Evolutionary conservation across 495 filamentous ascomycete species (phyloP), one percentile per base, ranked within the genome.

Genomic region (Tirmania nivea): DNA sequence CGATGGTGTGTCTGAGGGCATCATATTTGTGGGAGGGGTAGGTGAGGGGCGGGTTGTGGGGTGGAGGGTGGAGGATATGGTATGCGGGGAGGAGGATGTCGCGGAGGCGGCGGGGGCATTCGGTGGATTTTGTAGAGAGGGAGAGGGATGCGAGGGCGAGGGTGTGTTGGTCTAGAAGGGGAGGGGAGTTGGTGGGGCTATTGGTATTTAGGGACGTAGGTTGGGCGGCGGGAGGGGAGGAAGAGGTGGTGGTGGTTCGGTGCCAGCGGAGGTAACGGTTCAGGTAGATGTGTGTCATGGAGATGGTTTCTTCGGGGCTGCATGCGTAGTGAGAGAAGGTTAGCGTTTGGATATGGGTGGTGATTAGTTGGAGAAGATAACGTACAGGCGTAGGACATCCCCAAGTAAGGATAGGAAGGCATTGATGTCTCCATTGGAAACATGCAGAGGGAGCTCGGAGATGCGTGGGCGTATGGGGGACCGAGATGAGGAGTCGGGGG

Each of bases 201-300:
- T 16, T 20, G 48, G 48, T 50, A 6, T 6, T 6, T 19, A 11
- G 11, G 48, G 21, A 6, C 11, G 48, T 25, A 12, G 21, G 48
- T 50, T 12, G 6, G n/a, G 51, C 63, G 66, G 53, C 65, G 57
- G 47, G 60, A 51, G 42, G 67, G 63, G 37, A 68, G 63, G 31
- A 57, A 39, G 48, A 57, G 57, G 6, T 55, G 39, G 34, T 55
- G 34, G 35, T 57, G 55, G 52, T 45, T 35, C 11, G 48, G 48
- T 20, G 25, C 60, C 60, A 62, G 20, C 60, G 60, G 35, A 54
- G 56, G 58, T 70, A 71, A 59, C 63, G 66, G 56, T 71, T 63
- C n/a, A 69, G 57, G 55, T 71, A 71, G 52, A 69, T 60, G 51
- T 68, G 71, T 35, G 67, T 58, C 69, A 69, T 71, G 20, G 68